Conservation (phyloP, 2,329 filamentous ascomycete species). For the Claviceps sp. region DNA sequence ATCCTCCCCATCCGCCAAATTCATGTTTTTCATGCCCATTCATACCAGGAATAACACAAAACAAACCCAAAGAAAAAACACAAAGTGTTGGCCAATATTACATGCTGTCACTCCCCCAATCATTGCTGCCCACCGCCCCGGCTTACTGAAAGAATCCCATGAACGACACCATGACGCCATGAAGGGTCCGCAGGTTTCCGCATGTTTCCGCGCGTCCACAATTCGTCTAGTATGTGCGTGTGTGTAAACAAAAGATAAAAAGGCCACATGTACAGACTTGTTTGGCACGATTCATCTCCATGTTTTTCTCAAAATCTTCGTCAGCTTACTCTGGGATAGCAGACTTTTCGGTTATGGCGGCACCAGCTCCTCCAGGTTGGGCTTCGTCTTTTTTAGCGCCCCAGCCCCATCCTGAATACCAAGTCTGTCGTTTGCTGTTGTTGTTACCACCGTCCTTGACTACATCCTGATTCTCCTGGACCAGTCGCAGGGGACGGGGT, state of each 20-base stretch:
- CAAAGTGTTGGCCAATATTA: not conserved
- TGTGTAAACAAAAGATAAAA: not conserved
- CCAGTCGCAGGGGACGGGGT: slow-evolving; percentile 71
- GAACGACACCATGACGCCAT: not conserved
- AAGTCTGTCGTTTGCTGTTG: slow-evolving; percentile 52
- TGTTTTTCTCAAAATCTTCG: no score
- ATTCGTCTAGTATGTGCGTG: not conserved
- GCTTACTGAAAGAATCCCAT: not conserved
- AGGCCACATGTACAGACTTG: not conserved
- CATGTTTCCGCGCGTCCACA: not conserved
- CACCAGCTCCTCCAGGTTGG: slow-evolving; percentile 6
- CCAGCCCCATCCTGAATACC: slow-evolving; percentile 47
- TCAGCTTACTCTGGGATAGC: slow-evolving; percentile 21
- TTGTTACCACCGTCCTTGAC: slow-evolving; percentile 21
- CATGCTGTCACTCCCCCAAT: not conserved
- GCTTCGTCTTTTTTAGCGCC: slow-evolving; percentile 35
- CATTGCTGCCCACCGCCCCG: not conserved
- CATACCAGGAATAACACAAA: not conserved
- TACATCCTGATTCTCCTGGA: slow-evolving; percentile 57
- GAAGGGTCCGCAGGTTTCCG: not conserved
- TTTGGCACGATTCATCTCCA: not conserved
- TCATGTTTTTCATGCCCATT: not conserved
- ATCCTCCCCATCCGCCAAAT: not conserved
- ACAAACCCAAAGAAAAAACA: not conserved
- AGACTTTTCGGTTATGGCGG: slow-evolving; percentile 17